Conservation (phyloP, 768 basidiomycete species). For the Terana coerulea region DNA sequence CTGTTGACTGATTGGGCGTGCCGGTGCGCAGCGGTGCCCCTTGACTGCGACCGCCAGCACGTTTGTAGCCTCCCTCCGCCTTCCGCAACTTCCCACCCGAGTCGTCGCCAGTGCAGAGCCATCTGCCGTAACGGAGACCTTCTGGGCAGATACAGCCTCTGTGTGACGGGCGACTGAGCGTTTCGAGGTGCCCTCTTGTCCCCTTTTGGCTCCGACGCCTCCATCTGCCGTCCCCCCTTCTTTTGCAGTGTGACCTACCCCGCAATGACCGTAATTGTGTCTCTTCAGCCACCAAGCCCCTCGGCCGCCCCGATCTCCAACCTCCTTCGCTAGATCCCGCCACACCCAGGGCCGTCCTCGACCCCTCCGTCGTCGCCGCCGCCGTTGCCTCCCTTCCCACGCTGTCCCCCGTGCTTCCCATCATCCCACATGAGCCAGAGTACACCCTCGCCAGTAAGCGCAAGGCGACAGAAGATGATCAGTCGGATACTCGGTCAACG, state of each 20-base stretch:
- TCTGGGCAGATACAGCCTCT: neutral
- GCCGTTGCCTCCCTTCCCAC: slow-evolving; percentile 11
- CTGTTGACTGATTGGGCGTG: slow-evolving; percentile 2
- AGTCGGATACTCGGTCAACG: neutral
- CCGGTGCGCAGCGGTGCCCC: slow-evolving; percentile 1
- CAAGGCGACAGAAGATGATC: slow-evolving; percentile 7
- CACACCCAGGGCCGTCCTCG: slow-evolving; percentile 6
- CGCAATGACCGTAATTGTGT: slow-evolving; percentile 5
- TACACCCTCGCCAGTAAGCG: slow-evolving; percentile 13
- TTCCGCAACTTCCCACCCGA: slow-evolving; percentile 2
- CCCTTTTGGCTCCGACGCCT: slow-evolving; percentile 5
- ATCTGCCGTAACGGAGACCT: no score
- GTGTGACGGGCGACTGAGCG: neutral
- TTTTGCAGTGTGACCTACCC: neutral
- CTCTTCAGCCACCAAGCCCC: slow-evolving; percentile 1
- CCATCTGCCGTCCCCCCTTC: slow-evolving; percentile 6
- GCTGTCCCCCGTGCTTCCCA: slow-evolving; percentile 7
- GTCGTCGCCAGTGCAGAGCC: no score
- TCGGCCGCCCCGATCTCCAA: slow-evolving; percentile 7
- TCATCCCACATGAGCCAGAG: slow-evolving; percentile 5
- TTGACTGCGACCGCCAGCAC: slow-evolving; percentile 5
- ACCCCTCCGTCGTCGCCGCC: slow-evolving; percentile 10
- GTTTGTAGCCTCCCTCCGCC: neutral
- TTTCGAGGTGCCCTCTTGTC: slow-evolving; percentile 8
- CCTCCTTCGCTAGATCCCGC: slow-evolving; percentile 3